These are phyloP conservation scores for Chrysosporium keratinophilum DNA, from an alignment of 2,329 filamentous ascomycete species.

Conservation along the genomic window DNA sequence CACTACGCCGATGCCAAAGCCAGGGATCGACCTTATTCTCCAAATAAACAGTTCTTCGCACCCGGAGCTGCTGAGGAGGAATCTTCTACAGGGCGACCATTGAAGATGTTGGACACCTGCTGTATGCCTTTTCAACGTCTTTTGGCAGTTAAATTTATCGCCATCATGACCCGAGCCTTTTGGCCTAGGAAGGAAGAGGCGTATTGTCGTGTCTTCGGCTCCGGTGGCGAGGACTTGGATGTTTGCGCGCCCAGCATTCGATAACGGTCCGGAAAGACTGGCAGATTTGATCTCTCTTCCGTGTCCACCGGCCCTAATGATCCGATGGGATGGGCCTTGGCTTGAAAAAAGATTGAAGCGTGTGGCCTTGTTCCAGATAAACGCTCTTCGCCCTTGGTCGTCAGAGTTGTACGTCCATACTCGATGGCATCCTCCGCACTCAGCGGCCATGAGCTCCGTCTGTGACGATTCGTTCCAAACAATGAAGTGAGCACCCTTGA, in stretches of 20 bases:
- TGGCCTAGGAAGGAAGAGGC: constrained; percentile 45
- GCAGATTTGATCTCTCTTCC: constrained; percentile 72
- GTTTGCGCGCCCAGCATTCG: constrained; percentile 11
- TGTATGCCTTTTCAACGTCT: constrained; percentile 64
- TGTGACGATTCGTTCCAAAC: constrained; percentile 67
- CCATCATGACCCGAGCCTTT: constrained; percentile 15
- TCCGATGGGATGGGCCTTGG: constrained; percentile 31
- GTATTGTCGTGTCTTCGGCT: constrained; percentile 62
- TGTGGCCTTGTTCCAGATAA: constrained; percentile 67
- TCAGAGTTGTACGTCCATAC: constrained; percentile 52
- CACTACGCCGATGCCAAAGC: constrained; percentile 44
- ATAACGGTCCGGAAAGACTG: constrained; percentile 34
- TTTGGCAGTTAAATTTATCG: constrained; percentile 42
- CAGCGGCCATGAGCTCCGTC: constrained; percentile 58
- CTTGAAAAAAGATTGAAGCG: constrained; percentile 40
- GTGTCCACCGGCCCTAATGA: constrained; percentile 61
- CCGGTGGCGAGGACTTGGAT: constrained; percentile 51
- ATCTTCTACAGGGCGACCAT: constrained; percentile 57
- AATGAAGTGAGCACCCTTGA: constrained; percentile 67
- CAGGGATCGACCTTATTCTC: constrained; percentile 50
- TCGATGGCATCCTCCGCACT: constrained; percentile 78
- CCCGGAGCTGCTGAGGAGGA: constrained; percentile 77
- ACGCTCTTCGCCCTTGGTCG: constrained; percentile 38
- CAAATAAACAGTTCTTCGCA: constrained; percentile 85
- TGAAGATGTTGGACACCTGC: constrained; percentile 71